Evolutionary conservation across 2,329 filamentous ascomycete genomes (phyloP), one percentile per base, ranked within the genome.

Genomic region (Pestalotiopsis sp.): DNA sequence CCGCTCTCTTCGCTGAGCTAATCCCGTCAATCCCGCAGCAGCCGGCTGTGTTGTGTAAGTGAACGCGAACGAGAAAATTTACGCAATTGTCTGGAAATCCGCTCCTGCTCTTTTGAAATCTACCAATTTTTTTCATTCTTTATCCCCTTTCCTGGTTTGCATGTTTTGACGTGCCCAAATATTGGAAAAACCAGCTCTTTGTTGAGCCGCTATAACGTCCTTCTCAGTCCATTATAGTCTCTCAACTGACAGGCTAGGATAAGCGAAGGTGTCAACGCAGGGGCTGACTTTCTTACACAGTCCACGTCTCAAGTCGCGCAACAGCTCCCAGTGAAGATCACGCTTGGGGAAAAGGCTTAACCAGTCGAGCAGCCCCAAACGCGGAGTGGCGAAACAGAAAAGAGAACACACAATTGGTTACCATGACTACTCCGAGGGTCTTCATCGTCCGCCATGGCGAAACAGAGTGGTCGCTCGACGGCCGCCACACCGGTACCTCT

Each of bases 401-500:
- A 60, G 23, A 52, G 11, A 64, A 64, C 4, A 23, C 14, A 36
- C 20, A n/a, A 31, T 31, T 31, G 27, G 27, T 31, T n/a, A 45
- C 56, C 52, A 82, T 81, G 80, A 62, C 80, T 2, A 89, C 91
- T 2, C 93, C 93, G 1, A 88, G 93, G 66, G 90, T 93, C 78
- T 95, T 95, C 83, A 89, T 96, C 73, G 83, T 94, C 78, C 93
- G 95, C 74, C 95, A 98, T 78, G 95, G 95, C 81, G 94, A 98
- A 83, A 98, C 95, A 3, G 94, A 97, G 84, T 98, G 95, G 95
- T 97, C 93, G 4, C 89, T 97, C 62, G 92, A 92, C 73, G 95
- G 94, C 68, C 87, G 90, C 66, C 93, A 98, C 81, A 98, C 95
- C 0, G 92, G 94, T 65, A 86, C 84, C 36, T 93, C 92, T n/a